Conservation (phyloP, 345 rosid species). For the Bruguiera gymnorhiza region DNA sequence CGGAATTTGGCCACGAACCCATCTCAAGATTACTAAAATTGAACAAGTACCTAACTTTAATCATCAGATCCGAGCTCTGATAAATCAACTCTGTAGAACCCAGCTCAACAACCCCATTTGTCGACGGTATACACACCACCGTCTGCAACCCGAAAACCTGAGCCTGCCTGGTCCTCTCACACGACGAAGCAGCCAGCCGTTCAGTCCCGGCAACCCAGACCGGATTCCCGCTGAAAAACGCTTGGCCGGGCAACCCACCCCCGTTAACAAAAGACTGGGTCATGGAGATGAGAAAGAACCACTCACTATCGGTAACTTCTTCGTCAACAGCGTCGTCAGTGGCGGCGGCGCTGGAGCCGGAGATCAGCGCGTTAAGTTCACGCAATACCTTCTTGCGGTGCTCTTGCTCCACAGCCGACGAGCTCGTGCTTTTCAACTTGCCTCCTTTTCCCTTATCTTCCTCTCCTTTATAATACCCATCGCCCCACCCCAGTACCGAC, state of each 20-base stretch:
- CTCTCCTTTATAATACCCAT: slow-evolving; percentile 90
- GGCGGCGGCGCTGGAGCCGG: slow-evolving; percentile 46
- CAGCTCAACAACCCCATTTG: slow-evolving; percentile 81
- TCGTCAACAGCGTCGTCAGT: slow-evolving; percentile 70
- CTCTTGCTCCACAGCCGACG: slow-evolving; percentile 65
- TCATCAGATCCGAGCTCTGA: slow-evolving; percentile 71
- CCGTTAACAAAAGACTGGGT: slow-evolving; percentile 73
- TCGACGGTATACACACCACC: slow-evolving; percentile 72
- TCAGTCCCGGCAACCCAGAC: slow-evolving; percentile 73
- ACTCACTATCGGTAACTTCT: slow-evolving; percentile 91
- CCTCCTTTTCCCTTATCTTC: slow-evolving; percentile 51
- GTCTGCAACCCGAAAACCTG: slow-evolving; percentile 73
- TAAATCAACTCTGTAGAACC: slow-evolving; percentile 73
- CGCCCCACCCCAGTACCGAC: slow-evolving; percentile 76
- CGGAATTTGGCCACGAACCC: slow-evolving; percentile 53
- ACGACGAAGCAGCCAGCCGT: slow-evolving; percentile 48
- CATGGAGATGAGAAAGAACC: slow-evolving; percentile 95
- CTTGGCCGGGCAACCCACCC: slow-evolving; percentile 73
- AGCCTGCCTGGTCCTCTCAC: slow-evolving; percentile 75
- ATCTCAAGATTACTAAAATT: slow-evolving; percentile 53
- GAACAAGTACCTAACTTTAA: slow-evolving; percentile 62
- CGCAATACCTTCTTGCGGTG: slow-evolving; percentile 73
- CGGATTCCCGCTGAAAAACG: slow-evolving; percentile 46
- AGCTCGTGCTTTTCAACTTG: slow-evolving; percentile 24
- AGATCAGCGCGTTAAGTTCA: slow-evolving; percentile 75